phyloP scores from a whole-genome alignment of 139 green algal species.

The Chlamydomonas sp. region DNA sequence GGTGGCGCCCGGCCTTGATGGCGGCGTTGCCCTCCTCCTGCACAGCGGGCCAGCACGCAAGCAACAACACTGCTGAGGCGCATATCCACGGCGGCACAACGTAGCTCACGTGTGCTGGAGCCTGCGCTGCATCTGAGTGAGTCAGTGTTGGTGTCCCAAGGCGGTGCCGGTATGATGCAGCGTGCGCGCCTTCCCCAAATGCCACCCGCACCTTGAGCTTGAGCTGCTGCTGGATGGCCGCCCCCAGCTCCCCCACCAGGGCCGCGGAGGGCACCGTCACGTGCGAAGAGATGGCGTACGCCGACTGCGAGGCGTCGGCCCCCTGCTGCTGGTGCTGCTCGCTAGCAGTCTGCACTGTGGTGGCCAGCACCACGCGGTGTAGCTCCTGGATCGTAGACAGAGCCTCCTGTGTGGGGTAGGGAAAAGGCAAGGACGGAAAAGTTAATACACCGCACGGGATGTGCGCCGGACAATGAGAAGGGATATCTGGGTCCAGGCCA shows the following conservation, averaged over 20 bases:
- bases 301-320: neutral
- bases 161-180: neutral
- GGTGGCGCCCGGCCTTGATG: constrained; percentile 46
- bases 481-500: neutral
- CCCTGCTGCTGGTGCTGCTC: neutral
- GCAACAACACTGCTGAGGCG: neutral
- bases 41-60: neutral
- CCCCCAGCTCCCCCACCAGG: neutral
- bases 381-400: constrained; percentile 14
- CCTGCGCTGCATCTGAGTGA: neutral
- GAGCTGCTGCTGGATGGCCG: constrained; percentile 2
- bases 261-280: constrained; percentile 8
- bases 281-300: constrained; percentile 20
- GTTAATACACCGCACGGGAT: neutral
- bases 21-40: constrained; percentile 70
- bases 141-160: neutral
- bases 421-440: neutral
- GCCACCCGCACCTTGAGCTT: constrained; percentile 30
- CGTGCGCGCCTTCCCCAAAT: neutral
- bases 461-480: neutral
- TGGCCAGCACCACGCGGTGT: neutral
- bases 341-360: neutral
- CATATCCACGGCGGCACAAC: neutral
- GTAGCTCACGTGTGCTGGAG: neutral
- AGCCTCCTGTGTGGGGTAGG: neutral